Evolutionary conservation across 177 flowering plant genomes (phyloP).

Genomic region (Tripterygium wilfordii): DNA sequence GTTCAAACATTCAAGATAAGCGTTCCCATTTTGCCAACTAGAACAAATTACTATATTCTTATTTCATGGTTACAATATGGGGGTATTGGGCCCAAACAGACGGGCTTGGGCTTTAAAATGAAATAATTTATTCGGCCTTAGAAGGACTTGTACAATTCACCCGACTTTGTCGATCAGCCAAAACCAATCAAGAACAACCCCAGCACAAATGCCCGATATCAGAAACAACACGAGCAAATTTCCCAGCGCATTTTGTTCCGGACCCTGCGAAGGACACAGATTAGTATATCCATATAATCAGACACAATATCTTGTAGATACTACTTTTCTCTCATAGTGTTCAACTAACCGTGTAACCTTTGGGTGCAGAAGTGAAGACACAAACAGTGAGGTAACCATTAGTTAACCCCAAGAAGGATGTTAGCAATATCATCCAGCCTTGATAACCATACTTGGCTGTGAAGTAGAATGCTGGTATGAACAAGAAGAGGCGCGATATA

Average conservation of each 20-base stretch:
- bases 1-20: too few relatives aligned
- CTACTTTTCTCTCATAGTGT: neutral
- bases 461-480: slow-evolving; percentile 76
- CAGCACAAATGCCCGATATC: slow-evolving; percentile 55
- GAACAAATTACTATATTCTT: too few relatives aligned
- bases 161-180: slow-evolving; percentile 85
- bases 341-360: slow-evolving; percentile 63
- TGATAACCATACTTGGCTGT: slow-evolving; percentile 67
- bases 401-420: slow-evolving; percentile 56
- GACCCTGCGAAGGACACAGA: slow-evolving; percentile 42
- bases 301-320: too few relatives aligned
- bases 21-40: too few relatives aligned
- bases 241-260: slow-evolving; percentile 82
- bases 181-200: slow-evolving; percentile 69
- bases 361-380: slow-evolving; percentile 60
- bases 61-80: too few relatives aligned
- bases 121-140: too few relatives aligned
- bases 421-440: slow-evolving; percentile 74
- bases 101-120: too few relatives aligned
- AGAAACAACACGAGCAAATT: slow-evolving; percentile 60
- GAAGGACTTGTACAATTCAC: too few relatives aligned
- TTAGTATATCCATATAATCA: too few relatives aligned
- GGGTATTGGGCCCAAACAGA: too few relatives aligned
- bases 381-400: slow-evolving; percentile 81
- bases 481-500: slow-evolving; percentile 44